Evolutionary conservation across 2,329 filamentous ascomycete genomes (phyloP).

Genomic region (Cyanodermella asteris): DNA sequence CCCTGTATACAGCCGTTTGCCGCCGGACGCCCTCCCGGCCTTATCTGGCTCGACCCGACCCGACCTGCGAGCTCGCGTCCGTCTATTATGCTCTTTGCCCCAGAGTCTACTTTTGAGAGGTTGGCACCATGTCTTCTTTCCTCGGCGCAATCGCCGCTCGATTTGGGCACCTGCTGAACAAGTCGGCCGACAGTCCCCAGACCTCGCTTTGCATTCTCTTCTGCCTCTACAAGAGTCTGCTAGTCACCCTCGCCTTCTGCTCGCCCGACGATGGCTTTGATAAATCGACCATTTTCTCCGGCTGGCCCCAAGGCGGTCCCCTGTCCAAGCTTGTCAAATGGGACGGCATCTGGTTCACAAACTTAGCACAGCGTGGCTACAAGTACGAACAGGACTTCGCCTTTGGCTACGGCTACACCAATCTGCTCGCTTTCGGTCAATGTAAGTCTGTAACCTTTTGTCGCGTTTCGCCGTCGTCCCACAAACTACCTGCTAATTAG

Average conservation of each 20-base stretch:
- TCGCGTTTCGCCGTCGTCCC: not conserved
- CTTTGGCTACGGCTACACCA: conserved; percentile 34
- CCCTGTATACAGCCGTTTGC: no score
- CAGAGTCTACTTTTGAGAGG: no score
- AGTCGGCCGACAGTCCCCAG: no score
- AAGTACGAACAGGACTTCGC: conserved; percentile 45
- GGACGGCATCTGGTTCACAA: conserved; percentile 40
- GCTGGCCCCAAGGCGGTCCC: conserved; percentile 8
- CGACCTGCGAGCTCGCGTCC: no score
- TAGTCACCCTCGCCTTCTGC: not conserved
- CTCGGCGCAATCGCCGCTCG: no score
- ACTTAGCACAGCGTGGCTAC: conserved; percentile 30
- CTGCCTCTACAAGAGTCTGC: conserved; percentile 1
- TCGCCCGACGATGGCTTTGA: not conserved
- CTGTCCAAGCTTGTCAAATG: conserved; percentile 31
- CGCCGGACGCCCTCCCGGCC: no score
- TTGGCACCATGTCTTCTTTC: no score
- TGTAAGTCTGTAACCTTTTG: conserved; percentile 10
- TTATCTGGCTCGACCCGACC: no score
- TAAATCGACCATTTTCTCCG: not conserved
- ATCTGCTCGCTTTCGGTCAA: conserved; percentile 18
- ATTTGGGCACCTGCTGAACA: no score
- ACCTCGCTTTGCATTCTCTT: no score
- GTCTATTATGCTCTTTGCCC: no score
- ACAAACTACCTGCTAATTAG: conserved; percentile 3